Conservation (phyloP, 768 basidiomycete species). For the Termitomyces sp. region DNA sequence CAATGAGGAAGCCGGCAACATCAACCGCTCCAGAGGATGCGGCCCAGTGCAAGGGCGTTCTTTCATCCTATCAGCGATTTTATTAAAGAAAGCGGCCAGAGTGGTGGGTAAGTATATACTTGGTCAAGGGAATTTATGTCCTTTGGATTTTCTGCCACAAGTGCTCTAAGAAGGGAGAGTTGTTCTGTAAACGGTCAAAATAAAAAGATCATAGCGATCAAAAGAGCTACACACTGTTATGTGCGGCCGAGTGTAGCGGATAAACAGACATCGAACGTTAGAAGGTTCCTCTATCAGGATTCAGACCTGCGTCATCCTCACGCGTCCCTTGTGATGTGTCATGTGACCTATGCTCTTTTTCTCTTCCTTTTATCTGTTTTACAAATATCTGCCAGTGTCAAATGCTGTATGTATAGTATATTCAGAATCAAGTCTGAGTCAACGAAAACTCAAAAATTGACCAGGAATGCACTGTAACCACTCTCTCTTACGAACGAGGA, state of each 20-base stretch:
- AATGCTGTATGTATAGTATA: neutral
- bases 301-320: neutral
- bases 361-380: neutral
- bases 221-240: constrained; percentile 46
- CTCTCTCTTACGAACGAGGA: neutral
- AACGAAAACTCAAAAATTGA: neutral
- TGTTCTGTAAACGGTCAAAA: constrained; percentile 45
- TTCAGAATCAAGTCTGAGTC: neutral
- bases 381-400: neutral
- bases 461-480: neutral
- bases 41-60: constrained; percentile 86
- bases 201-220: neutral
- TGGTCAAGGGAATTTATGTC: constrained; percentile 58
- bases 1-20: constrained; percentile 50
- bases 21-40: constrained; percentile 69
- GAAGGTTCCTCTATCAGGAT: neutral
- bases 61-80: constrained; percentile 49
- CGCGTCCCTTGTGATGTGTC: constrained; percentile 7
- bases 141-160: constrained; percentile 58
- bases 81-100: neutral
- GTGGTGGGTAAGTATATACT: constrained; percentile 30
- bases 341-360: constrained; percentile 2
- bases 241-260: constrained; percentile 61
- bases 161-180: constrained; percentile 59
- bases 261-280: constrained; percentile 19